Percentiles rank a stretch among this genome's conserved stretches.
These are phyloP conservation scores for Nicotiana knightiana DNA, from an alignment of 257 asterid species.

Conservation along the genomic window DNA sequence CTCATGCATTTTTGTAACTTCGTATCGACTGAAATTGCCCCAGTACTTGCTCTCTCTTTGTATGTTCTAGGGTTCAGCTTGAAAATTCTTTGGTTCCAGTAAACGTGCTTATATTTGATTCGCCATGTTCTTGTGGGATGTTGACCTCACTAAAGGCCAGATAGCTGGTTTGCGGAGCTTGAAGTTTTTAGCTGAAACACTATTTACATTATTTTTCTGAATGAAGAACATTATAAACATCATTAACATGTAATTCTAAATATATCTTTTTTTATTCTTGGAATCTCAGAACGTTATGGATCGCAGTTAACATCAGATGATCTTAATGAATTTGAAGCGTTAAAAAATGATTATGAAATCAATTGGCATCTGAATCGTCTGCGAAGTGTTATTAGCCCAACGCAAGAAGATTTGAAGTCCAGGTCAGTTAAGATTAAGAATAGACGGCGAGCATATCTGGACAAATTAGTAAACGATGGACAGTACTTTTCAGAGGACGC, in stretches of 20 bases:
- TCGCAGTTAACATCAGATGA: constrained; percentile 54
- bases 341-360: constrained; percentile 76
- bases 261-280: not conserved
- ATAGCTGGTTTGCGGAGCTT: not conserved
- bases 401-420: constrained; percentile 61
- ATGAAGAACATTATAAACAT: not conserved
- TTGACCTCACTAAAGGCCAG: not conserved
- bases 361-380: constrained; percentile 82
- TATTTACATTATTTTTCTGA: not conserved
- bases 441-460: constrained; percentile 81
- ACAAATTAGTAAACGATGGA: constrained; percentile 56
- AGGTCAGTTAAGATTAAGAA: constrained; percentile 65
- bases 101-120: not conserved
- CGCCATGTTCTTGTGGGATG: not conserved
- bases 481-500: constrained; percentile 90
- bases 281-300: constrained; percentile 76
- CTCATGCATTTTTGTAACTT: not conserved
- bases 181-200: not conserved
- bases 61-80: not conserved
- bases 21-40: too few species aligned
- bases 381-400: constrained; percentile 62
- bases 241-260: not conserved
- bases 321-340: constrained; percentile 57
- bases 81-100: not conserved
- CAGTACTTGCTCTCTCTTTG: not conserved